Base-by-base conservation (phyloP, 2,329 filamentous ascomycete species). In the Aspergillus amoenus region DNA sequence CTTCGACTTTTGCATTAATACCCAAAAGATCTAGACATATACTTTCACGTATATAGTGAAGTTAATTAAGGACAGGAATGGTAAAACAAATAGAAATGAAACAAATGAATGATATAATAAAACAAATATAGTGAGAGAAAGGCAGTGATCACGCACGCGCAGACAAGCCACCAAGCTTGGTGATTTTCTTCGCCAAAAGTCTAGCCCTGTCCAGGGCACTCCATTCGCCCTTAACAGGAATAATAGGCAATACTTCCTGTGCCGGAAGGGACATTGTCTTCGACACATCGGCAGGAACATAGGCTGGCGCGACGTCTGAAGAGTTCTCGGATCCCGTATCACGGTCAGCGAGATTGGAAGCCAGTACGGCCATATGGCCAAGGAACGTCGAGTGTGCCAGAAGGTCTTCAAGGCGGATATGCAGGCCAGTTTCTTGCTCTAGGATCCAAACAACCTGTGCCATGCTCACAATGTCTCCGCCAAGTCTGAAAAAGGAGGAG, bases 361-460 rank as follows among this genome's bases (percentile, higher is more conserved):
- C 66, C 49, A 76, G 56, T 32, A 73, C 70, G 11, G 70, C 72
- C 68, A 77, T 72, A 54, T 76, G 74, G 1, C 73, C 74, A 9
- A 76, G 62, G 69, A 78, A 74, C 2, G 74, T 75, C 1, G 75
- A 71, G 13, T 75, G 70, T 27, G 73, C 70, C 12, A 77, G 71
- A 13, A 78, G 65, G 52, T 76, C 73, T 44, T 78, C 75, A 0
- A 78, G 62, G 3, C 67, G 67, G 3, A 77, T 68, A 45, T 70
- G 70, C 47, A 75, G 68, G 6, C 73, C 41, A 8, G 53, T 73
- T 57, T 77, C 73, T 59, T 76, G 70, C 44, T 76, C 71, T 4
- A 77, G 65, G 1, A 77, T 65, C 68, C 74, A 76, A n/a, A 69
- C 70, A 5, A 77, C 63, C 34, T 76, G 74, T 2, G 73, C 76